These are phyloP conservation scores for Eucalyptus cloeziana DNA, from an alignment of 345 rosid species.

Conservation along the genomic window DNA sequence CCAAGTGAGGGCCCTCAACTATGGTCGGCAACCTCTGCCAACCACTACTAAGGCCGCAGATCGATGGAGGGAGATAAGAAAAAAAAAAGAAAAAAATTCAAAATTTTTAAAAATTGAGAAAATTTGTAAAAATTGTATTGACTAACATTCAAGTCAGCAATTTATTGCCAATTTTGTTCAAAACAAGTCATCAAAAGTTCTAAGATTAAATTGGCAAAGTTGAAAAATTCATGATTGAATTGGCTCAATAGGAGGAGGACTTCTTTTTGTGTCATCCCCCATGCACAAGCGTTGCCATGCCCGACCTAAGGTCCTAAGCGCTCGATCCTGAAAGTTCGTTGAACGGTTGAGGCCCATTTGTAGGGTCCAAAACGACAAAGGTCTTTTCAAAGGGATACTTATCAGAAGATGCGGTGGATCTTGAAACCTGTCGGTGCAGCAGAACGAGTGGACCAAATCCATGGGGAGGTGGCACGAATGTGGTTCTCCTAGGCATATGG, in stretches of 20 bases:
- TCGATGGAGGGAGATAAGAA: rapidly evolving
- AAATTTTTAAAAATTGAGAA: neutral
- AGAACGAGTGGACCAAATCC: too few relatives aligned
- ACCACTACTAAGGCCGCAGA: neutral
- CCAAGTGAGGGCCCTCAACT: neutral
- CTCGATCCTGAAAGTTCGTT: neutral
- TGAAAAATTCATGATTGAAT: neutral
- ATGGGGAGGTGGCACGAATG: too few relatives aligned
- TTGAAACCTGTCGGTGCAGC: too few relatives aligned
- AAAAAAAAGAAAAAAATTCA: neutral
- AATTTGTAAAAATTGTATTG: neutral
- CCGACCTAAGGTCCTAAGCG: neutral
- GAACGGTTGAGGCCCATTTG: neutral
- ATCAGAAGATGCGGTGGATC: too few relatives aligned
- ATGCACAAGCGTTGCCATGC: neutral
- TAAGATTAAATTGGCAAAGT: neutral
- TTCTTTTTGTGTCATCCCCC: neutral
- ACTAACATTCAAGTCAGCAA: rapidly evolving
- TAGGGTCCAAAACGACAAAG: neutral
- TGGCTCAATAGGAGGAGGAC: rapidly evolving
- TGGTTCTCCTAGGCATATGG: neutral
- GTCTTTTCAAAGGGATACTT: too few relatives aligned
- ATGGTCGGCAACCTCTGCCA: neutral
- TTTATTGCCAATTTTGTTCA: neutral
- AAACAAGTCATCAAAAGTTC: neutral